These are phyloP conservation scores for Elongisporangium anandrum DNA, from an alignment of 352 stramenopile species.

Conservation along the genomic window DNA sequence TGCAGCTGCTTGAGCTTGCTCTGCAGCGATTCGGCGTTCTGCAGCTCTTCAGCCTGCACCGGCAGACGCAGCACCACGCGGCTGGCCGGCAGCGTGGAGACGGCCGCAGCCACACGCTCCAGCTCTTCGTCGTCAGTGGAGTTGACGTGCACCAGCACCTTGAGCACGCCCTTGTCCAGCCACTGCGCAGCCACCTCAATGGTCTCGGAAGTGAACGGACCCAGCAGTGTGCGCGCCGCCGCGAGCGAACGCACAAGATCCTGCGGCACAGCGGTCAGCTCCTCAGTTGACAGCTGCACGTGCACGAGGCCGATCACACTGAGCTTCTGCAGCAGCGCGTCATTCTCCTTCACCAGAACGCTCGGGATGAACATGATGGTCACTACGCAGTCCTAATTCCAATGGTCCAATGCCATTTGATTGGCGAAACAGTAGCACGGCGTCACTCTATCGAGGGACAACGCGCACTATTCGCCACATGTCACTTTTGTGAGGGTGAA, in stretches of 20 bases:
- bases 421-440: background rate
- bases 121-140: slow-evolving; percentile 43
- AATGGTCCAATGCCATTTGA: background rate
- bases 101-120: slow-evolving; percentile 42
- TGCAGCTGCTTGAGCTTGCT: slow-evolving; percentile 37
- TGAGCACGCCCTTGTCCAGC: slow-evolving; percentile 59
- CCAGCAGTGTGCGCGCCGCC: slow-evolving; percentile 43
- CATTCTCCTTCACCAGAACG: background rate
- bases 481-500: background rate
- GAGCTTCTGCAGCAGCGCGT: slow-evolving; percentile 26
- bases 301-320: slow-evolving; percentile 44
- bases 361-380: background rate
- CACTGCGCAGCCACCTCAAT: slow-evolving; percentile 47
- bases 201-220: slow-evolving; percentile 56
- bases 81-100: slow-evolving; percentile 54
- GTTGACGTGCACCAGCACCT: slow-evolving; percentile 47
- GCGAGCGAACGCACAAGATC: slow-evolving; percentile 40
- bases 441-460: background rate
- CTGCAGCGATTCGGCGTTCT: slow-evolving; percentile 14
- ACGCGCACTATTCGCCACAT: background rate
- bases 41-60: slow-evolving; percentile 26
- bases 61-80: slow-evolving; percentile 62
- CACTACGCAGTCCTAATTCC: background rate
- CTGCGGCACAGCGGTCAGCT: slow-evolving; percentile 27
- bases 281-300: slow-evolving; percentile 19